Conservation (phyloP, 1,139 yeast species). For the Taphrina confusa region DNA sequence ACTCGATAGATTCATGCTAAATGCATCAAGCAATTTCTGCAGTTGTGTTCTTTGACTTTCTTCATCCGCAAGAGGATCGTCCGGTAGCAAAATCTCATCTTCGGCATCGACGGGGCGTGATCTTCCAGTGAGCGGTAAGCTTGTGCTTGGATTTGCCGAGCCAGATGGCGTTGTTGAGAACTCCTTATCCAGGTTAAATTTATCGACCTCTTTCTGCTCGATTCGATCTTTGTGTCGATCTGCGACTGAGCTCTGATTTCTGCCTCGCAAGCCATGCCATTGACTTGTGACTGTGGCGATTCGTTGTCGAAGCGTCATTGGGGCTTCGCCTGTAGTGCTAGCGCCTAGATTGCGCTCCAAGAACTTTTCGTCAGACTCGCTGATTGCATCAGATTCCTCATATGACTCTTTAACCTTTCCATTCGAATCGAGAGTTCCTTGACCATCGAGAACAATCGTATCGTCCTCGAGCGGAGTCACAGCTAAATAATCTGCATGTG, state of each 20-base stretch:
- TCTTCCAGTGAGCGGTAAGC: background rate
- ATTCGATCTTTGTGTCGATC: background rate
- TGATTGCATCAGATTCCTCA: constrained; percentile 11
- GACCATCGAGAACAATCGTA: background rate
- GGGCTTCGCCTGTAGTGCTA: constrained; percentile 5
- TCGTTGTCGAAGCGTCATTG: constrained; percentile 13
- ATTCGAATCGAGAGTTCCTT: background rate
- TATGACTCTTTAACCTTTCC: constrained; percentile 1
- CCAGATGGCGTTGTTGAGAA: background rate
- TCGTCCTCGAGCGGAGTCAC: constrained; percentile 6
- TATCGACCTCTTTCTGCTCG: background rate
- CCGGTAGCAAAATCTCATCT: background rate
- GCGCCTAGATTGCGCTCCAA: constrained; percentile 15
- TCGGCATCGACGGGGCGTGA: constrained; percentile 18
- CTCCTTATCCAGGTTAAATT: no score
- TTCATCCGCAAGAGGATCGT: background rate
- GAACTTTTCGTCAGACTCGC: constrained; percentile 19
- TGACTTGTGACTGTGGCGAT: constrained; percentile 13
- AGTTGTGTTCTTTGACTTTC: constrained; percentile 27
- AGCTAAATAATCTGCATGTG: background rate
- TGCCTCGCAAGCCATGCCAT: constrained; percentile 2
- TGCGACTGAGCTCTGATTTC: background rate
- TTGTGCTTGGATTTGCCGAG: background rate
- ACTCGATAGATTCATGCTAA: constrained; percentile 15
- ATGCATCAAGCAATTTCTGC: constrained; percentile 19